Evolutionary conservation across 1,139 yeast species (phyloP).

Genomic region (Nakaseomyces delphensis): DNA sequence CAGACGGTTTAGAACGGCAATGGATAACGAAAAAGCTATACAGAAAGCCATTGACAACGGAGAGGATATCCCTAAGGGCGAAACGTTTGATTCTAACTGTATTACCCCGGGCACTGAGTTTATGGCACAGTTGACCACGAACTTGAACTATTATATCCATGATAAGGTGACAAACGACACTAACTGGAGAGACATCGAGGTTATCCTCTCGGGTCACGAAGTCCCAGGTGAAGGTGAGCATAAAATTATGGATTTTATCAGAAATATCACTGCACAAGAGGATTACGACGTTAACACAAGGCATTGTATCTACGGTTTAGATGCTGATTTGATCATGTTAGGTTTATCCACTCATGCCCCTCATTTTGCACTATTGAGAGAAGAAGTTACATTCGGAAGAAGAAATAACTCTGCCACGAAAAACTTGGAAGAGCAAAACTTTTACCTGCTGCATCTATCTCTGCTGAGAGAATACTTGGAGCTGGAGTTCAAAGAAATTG

Average conservation of each 20-base stretch:
- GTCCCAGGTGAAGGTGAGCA: conserved; percentile 99
- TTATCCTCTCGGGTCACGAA: conserved; percentile 87
- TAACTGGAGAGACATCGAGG: conserved; percentile 79
- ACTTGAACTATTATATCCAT: conserved; percentile 82
- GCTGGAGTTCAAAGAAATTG: conserved; percentile 70
- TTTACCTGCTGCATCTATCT: conserved; percentile 74
- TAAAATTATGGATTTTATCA: conserved; percentile 89
- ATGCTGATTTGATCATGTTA: conserved; percentile 93
- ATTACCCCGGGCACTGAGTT: conserved; percentile 99
- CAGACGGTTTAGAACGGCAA: conserved; percentile 90
- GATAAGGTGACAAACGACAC: conserved; percentile 85
- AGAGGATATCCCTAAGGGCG: conserved; percentile 43
- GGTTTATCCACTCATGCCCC: conserved; percentile 97
- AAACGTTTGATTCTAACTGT: conserved; percentile 86
- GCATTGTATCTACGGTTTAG: conserved; percentile 95
- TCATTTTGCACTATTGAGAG: conserved; percentile 88
- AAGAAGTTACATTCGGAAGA: conserved; percentile 88
- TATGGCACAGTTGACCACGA: conserved; percentile 81
- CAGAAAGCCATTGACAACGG: conserved; percentile 41
- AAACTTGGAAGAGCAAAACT: conserved; percentile 69
- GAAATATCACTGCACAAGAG: conserved; percentile 59
- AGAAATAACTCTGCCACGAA: conserved; percentile 39
- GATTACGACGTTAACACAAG: conserved; percentile 76
- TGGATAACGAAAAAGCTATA: conserved; percentile 77
- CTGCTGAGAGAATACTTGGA: conserved; percentile 84